Evolutionary conservation across 805 yeast species (phyloP).

Genomic region (Candida pseudoglaebosa): DNA sequence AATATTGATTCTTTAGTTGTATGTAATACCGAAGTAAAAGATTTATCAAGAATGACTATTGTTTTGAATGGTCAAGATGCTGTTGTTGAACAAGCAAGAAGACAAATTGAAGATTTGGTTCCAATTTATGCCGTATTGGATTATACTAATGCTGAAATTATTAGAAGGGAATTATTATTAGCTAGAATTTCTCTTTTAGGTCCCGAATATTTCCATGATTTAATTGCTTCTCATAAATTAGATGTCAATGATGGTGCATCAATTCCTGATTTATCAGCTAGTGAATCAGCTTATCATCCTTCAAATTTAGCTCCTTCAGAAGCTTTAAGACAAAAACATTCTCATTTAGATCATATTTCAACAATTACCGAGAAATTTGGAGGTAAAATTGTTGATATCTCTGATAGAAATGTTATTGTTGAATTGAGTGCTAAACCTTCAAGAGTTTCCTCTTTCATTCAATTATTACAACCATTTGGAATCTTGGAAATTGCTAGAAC

Average conservation of each 20-base stretch:
- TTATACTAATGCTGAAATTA: conserved; percentile 84
- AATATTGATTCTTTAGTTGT: conserved; percentile 97
- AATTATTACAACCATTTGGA: conserved; percentile 92
- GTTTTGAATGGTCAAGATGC: conserved; percentile 93
- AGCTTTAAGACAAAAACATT: conserved; percentile 90
- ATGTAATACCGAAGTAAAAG: conserved; percentile 93
- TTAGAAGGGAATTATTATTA: conserved; percentile 83
- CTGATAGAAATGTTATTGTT: conserved; percentile 89
- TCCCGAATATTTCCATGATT: conserved; percentile 96
- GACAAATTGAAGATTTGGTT: conserved; percentile 96
- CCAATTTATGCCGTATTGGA: conserved; percentile 98
- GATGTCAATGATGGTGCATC: conserved; percentile 36
- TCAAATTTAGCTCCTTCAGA: conserved; percentile 85
- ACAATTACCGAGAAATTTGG: conserved; percentile 83
- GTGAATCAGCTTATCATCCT: conserved; percentile 68
- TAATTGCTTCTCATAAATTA: conserved; percentile 77
- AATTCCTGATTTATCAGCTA: conserved; percentile 41
- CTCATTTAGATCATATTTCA: conserved; percentile 80
- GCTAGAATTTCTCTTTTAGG: conserved; percentile 93
- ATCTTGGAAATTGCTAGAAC: conserved; percentile 93
- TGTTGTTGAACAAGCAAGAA: conserved; percentile 94
- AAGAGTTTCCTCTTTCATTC: conserved; percentile 80
- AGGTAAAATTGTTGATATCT: conserved; percentile 86
- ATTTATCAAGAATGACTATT: conserved; percentile 94
- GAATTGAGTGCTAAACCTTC: conserved; percentile 94